phyloP scores from a whole-genome alignment of 345 rosid species.

The Eucalyptus pauciflora region DNA sequence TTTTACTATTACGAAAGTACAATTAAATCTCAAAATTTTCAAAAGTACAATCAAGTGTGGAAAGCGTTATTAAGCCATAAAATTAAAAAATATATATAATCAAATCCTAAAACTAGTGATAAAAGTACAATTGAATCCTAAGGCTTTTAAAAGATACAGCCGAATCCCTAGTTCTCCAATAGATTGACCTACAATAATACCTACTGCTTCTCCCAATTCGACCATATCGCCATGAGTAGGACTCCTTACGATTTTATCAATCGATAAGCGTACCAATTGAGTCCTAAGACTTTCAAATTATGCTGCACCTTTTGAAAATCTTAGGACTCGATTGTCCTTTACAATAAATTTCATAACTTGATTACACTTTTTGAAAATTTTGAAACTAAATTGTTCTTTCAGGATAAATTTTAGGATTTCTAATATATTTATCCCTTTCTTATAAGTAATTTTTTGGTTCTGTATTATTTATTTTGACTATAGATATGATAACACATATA shows the following conservation, averaged over 20 bases:
- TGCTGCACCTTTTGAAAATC: accelerated
- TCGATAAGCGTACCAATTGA: no score
- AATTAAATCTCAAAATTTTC: no score
- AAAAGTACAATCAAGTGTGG: no score
- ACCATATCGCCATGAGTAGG: accelerated
- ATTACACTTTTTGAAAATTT: accelerated
- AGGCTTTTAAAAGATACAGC: accelerated
- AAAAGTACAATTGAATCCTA: accelerated
- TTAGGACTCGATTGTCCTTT: accelerated
- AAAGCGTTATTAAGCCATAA: no score
- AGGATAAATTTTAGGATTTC: accelerated
- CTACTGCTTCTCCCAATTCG: no score
- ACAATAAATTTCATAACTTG: accelerated
- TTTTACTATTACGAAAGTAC: accelerated
- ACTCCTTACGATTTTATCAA: no score
- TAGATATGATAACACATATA: accelerated
- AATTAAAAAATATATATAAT: no score
- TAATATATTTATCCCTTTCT: accelerated
- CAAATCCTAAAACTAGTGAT: no score
- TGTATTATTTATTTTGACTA: not conserved
- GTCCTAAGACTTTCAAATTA: accelerated
- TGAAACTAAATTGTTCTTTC: accelerated
- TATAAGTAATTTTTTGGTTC: accelerated
- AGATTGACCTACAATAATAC: no score
- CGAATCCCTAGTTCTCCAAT: no score